Conservation (phyloP, 176 grass and related monocot species). For the Oryza glumipatula region DNA sequence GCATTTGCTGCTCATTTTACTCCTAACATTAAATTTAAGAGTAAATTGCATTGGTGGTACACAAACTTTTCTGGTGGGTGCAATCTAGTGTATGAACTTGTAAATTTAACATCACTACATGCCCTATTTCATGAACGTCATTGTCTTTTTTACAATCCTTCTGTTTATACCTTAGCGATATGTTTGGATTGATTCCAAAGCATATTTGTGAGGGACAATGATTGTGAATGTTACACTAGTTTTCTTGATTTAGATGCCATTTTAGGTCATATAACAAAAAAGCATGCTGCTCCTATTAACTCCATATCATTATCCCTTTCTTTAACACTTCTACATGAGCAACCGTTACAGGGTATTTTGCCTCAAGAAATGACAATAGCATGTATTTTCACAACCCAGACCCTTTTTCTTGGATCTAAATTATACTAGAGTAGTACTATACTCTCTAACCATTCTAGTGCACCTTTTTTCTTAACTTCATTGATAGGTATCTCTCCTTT, state of each 20-base stretch:
- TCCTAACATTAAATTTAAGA: slow-evolving; percentile 16
- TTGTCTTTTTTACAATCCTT: neutral
- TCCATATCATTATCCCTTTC: neutral
- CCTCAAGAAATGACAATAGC: neutral
- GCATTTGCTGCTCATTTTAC: neutral
- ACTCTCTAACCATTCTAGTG: neutral
- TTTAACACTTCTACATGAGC: neutral
- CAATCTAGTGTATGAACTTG: no score
- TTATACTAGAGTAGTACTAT: neutral
- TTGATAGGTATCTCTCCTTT: neutral
- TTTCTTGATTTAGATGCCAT: slow-evolving; percentile 14
- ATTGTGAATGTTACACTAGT: neutral
- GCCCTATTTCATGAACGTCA: neutral
- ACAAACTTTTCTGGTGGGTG: no score
- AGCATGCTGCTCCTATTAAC: neutral
- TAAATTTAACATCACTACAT: slow-evolving; percentile 1
- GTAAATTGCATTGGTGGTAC: no score
- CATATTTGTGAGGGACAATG: neutral
- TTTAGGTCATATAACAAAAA: neutral
- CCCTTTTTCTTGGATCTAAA: neutral
- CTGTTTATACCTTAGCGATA: neutral
- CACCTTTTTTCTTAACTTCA: neutral
- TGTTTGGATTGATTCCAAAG: neutral
- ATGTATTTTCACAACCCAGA: slow-evolving; percentile 5
- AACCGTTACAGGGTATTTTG: neutral